Conservation (phyloP, 306 rosid species). For the Gastrolobium bilobum region DNA sequence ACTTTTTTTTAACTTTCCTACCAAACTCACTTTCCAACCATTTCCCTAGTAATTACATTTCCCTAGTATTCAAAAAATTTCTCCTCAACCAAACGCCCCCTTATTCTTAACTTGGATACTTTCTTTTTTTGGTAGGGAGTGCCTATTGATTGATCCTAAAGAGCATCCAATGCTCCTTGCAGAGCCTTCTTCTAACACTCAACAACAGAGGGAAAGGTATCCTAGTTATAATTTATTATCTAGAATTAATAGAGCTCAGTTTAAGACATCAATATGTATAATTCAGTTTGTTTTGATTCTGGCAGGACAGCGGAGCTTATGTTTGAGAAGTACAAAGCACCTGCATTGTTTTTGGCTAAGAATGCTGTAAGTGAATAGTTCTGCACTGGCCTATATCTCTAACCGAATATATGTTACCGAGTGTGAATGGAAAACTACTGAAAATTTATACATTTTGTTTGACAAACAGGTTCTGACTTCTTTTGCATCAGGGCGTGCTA, state of each 20-base stretch:
- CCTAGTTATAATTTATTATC: constrained; percentile 21
- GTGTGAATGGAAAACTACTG: constrained; percentile 21
- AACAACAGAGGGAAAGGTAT: constrained; percentile 94
- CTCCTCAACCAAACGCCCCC: no score
- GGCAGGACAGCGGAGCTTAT: constrained; percentile 93
- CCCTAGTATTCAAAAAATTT: no score
- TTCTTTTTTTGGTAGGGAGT: constrained; percentile 69
- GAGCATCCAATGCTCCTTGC: constrained; percentile 99
- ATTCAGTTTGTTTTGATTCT: constrained; percentile 51
- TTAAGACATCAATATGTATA: constrained; percentile 25
- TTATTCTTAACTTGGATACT: constrained; percentile 23
- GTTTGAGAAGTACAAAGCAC: constrained; percentile 98
- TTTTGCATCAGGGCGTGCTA: constrained; percentile 99
- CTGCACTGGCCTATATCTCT: constrained; percentile 40
- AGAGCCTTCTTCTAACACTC: constrained; percentile 90
- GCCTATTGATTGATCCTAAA: constrained; percentile 89
- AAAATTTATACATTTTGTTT: constrained; percentile 35
- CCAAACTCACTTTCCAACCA: no score
- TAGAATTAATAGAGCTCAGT: constrained; percentile 31
- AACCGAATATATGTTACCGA: constrained; percentile 26
- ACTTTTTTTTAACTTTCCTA: no score
- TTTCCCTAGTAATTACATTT: no score
- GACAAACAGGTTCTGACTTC: constrained; percentile 86
- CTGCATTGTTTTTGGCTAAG: constrained; percentile 96
- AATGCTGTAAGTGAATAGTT: constrained; percentile 80